A percentile compares a stretch with the other conserved stretches of the same genome.
Evolutionary conservation across 768 basidiomycete genomes (phyloP).

Genomic region (Leucocoprinus sp.): DNA sequence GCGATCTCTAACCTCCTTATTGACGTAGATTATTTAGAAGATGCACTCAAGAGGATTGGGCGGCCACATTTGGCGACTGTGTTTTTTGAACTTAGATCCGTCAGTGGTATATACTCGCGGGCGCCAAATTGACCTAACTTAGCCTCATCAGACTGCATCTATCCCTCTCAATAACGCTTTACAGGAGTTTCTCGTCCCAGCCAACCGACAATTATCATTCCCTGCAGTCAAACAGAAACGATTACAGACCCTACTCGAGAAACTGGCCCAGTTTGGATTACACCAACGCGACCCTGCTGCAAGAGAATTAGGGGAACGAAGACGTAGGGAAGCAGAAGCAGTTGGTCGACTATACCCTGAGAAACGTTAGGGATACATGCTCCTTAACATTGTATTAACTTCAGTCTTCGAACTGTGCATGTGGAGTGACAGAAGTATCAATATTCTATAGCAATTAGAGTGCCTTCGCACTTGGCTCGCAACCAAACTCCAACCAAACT

Average conservation of each 20-base stretch:
- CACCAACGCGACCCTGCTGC: slow-evolving; percentile 50
- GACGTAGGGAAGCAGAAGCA: slow-evolving; percentile 71
- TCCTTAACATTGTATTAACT: not conserved
- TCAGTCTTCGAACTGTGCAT: not conserved
- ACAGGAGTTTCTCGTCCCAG: slow-evolving; percentile 71
- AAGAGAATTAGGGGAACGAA: slow-evolving; percentile 61
- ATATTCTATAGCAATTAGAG: slow-evolving; percentile 10
- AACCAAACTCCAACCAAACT: not conserved
- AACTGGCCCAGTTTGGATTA: slow-evolving; percentile 62
- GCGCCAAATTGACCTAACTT: slow-evolving; percentile 2
- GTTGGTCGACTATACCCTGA: slow-evolving; percentile 70
- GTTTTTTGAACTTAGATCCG: slow-evolving; percentile 74
- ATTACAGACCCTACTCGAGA: slow-evolving; percentile 69
- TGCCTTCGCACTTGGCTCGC: not conserved
- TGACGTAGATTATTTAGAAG: slow-evolving; percentile 84
- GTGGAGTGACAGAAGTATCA: slow-evolving; percentile 3
- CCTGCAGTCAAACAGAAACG: slow-evolving; percentile 59
- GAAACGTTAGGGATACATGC: slow-evolving; percentile 30
- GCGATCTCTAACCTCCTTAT: slow-evolving; percentile 79
- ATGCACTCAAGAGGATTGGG: slow-evolving; percentile 73
- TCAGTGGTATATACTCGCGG: slow-evolving; percentile 26
- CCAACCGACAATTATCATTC: slow-evolving; percentile 60
- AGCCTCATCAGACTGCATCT: slow-evolving; percentile 46
- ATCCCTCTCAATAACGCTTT: slow-evolving; percentile 69
- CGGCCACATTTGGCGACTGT: slow-evolving; percentile 60